phyloP scores from a whole-genome alignment of 495 filamentous ascomycete species.

The Penicillium goetzii region DNA sequence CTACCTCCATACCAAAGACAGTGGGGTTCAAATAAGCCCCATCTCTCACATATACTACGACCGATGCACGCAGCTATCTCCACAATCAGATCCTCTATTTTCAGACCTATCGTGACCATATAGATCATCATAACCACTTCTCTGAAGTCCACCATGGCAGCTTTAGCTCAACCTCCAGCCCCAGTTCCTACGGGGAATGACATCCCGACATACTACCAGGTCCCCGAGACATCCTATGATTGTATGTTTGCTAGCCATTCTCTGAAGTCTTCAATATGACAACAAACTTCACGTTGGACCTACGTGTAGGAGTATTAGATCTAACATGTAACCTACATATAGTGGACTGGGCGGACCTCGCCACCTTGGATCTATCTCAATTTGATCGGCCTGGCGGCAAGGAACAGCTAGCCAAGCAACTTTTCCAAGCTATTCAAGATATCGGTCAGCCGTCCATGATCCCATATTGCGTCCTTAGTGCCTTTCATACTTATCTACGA shows the following conservation, averaged over 20 bases:
- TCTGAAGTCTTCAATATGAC: not conserved
- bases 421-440: slow-evolving; percentile 45
- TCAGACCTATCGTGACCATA: not conserved
- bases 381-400: slow-evolving; percentile 55
- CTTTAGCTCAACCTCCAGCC: slow-evolving; percentile 16
- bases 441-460: slow-evolving; percentile 8
- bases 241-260: slow-evolving; percentile 24
- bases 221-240: slow-evolving; percentile 42
- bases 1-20: not conserved
- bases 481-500: not conserved
- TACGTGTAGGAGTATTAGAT: not conserved
- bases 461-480: not conserved
- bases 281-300: too few species aligned
- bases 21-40: slow-evolving; percentile 1
- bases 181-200: slow-evolving; percentile 15
- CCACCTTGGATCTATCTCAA: slow-evolving; percentile 54
- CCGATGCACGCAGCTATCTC: not conserved
- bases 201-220: slow-evolving; percentile 41
- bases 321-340: not conserved
- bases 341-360: slow-evolving; percentile 55
- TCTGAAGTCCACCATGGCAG: slow-evolving; percentile 2
- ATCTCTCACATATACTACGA: not conserved
- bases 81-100: not conserved
- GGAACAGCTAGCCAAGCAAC: slow-evolving; percentile 51
- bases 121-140: not conserved